These are phyloP conservation scores for Miamiensis avidus DNA, from an alignment of 169 alveolate genomes.

Conservation along the genomic window DNA sequence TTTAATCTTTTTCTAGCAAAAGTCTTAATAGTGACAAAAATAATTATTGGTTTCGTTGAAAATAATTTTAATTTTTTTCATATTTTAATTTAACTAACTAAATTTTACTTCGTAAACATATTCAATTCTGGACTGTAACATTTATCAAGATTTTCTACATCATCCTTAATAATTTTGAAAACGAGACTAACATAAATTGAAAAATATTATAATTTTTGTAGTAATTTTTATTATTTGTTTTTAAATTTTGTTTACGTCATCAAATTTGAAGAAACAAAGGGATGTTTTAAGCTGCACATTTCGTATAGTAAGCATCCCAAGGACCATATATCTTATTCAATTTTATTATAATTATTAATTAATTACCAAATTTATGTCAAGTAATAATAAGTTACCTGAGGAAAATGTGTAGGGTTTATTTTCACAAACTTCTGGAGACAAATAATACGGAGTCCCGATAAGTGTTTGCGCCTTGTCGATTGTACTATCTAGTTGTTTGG, in stretches of 20 bases:
- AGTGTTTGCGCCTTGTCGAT: conserved; percentile 56
- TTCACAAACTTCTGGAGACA: conserved; percentile 78
- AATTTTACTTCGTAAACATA: not conserved
- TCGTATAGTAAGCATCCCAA: conserved; percentile 43
- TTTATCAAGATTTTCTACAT: not conserved
- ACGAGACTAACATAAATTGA: not conserved
- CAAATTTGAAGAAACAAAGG: conserved; percentile 16
- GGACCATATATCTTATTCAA: conserved; percentile 47
- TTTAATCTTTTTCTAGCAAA: not conserved
- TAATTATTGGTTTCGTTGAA: not conserved
- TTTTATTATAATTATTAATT: not conserved
- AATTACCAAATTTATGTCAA: no score
- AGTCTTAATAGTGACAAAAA: not conserved
- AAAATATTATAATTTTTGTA: not conserved
- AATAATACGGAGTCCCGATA: conserved; percentile 81
- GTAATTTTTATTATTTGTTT: not conserved
- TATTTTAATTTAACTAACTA: no score
- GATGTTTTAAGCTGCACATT: conserved; percentile 41
- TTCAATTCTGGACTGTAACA: no score
- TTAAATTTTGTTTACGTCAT: not conserved
- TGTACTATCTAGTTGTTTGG: conserved; percentile 58
- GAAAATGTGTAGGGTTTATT: conserved; percentile 59
- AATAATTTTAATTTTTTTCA: no score
- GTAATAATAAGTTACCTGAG: not conserved
- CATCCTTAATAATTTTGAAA: not conserved